Evolutionary conservation across 306 rosid species (phyloP).

Genomic region (Medicago ruthenica): DNA sequence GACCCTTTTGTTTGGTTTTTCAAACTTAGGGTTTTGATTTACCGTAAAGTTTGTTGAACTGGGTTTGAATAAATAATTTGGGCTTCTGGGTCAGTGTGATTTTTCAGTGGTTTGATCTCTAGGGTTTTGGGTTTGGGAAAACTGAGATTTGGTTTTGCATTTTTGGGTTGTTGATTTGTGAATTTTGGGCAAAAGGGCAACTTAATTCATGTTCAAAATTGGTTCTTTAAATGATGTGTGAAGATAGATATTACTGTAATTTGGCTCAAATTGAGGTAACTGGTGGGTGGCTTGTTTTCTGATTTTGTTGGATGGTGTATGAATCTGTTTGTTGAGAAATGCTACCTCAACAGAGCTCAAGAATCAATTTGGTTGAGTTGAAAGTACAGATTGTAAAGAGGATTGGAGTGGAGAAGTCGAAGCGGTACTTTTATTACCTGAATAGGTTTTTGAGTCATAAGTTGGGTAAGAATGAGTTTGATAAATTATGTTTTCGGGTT

Average conservation of each 20-base stretch:
- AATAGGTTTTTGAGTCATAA: slow-evolving; percentile 82
- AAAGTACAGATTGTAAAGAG: slow-evolving; percentile 81
- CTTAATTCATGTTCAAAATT: slow-evolving; percentile 47
- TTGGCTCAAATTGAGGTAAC: slow-evolving; percentile 51
- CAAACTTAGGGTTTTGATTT: slow-evolving; percentile 77
- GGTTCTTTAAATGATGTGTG: slow-evolving; percentile 46
- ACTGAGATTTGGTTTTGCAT: slow-evolving; percentile 78
- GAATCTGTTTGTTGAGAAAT: slow-evolving; percentile 57
- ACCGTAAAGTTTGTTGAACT: slow-evolving; percentile 43
- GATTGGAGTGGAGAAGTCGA: slow-evolving; percentile 80
- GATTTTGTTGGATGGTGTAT: slow-evolving; percentile 68
- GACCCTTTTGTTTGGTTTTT: slow-evolving; percentile 48
- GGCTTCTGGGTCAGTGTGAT: slow-evolving; percentile 51
- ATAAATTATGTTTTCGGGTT: slow-evolving; percentile 68
- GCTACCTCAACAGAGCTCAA: slow-evolving; percentile 91
- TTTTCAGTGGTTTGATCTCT: slow-evolving; percentile 70
- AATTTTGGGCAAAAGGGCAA: slow-evolving; percentile 47
- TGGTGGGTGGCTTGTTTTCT: slow-evolving; percentile 55
- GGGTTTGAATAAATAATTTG: slow-evolving; percentile 38
- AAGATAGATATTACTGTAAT: slow-evolving; percentile 43
- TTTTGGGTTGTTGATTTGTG: slow-evolving; percentile 50
- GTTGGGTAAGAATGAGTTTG: slow-evolving; percentile 86
- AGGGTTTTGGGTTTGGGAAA: slow-evolving; percentile 72
- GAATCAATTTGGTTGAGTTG: slow-evolving; percentile 92
- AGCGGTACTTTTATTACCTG: slow-evolving; percentile 72